Evolutionary conservation across 108 stramenopile genomes (phyloP).

Genomic region (Pelagomonas calceolata): DNA sequence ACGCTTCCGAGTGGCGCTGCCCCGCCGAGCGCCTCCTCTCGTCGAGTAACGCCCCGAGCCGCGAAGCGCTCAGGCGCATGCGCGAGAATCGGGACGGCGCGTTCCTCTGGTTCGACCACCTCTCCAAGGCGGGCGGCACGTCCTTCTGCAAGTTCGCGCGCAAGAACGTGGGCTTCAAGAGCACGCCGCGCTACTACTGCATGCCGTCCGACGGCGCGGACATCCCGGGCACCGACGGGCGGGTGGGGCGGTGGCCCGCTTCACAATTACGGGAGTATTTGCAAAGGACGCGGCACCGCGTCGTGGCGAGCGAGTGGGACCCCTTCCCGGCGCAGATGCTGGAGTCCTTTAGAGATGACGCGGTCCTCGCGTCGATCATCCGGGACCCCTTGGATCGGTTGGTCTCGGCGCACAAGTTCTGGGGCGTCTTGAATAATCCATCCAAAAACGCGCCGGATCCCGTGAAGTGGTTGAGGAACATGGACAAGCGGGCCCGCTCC

Average conservation of each 20-base stretch:
- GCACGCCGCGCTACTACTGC: conserved; percentile 34
- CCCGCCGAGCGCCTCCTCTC: background rate
- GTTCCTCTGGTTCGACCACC: conserved; percentile 36
- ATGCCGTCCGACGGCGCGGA: conserved; percentile 28
- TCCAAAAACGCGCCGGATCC: conserved; percentile 2
- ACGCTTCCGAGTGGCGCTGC: background rate
- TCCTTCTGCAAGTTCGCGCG: conserved; percentile 30
- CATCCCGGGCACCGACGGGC: conserved; percentile 7
- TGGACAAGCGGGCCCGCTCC: background rate
- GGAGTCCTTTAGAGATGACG: background rate
- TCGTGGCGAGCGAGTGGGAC: conserved; percentile 42
- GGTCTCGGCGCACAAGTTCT: conserved; percentile 39
- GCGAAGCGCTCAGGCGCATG: background rate
- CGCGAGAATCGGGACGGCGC: background rate
- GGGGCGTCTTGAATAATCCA: conserved; percentile 9
- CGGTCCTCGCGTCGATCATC: conserved; percentile 20
- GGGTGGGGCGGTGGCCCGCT: conserved; percentile 34
- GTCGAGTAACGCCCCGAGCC: background rate
- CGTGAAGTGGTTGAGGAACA: conserved; percentile 14
- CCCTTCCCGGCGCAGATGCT: conserved; percentile 22
- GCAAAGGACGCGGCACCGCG: background rate
- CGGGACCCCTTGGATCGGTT: conserved; percentile 43
- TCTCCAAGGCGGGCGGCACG: conserved; percentile 39
- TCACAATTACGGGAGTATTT: conserved; percentile 12
- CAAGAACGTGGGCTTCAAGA: conserved; percentile 14